Conservation (phyloP, 805 yeast genomes). For the Candida tibetensis region DNA sequence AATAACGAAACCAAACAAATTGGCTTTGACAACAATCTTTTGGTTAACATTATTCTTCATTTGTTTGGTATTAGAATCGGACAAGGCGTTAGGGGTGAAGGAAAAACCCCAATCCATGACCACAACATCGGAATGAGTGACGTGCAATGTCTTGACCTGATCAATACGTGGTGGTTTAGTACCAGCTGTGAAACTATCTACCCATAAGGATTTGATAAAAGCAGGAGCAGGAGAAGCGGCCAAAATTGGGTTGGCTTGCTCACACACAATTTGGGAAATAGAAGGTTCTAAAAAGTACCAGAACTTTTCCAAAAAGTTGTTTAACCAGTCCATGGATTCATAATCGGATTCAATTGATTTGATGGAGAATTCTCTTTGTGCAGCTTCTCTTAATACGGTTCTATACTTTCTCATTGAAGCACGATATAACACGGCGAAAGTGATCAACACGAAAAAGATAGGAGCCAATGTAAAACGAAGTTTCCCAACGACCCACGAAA, state of each 20-base stretch:
- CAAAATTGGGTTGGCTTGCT: slow-evolving; percentile 78
- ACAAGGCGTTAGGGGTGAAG: slow-evolving; percentile 85
- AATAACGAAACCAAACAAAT: slow-evolving; percentile 75
- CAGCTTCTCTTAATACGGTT: slow-evolving; percentile 66
- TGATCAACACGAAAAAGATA: slow-evolving; percentile 65
- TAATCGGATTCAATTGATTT: slow-evolving; percentile 80
- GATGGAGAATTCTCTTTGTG: slow-evolving; percentile 82
- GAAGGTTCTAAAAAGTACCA: slow-evolving; percentile 93
- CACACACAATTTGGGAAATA: slow-evolving; percentile 78
- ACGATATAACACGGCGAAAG: slow-evolving; percentile 71
- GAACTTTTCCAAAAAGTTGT: slow-evolving; percentile 81
- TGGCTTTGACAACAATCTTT: slow-evolving; percentile 70
- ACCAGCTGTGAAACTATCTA: slow-evolving; percentile 87
- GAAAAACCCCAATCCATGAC: slow-evolving; percentile 98
- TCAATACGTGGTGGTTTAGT: slow-evolving; percentile 95
- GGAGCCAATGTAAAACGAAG: slow-evolving; percentile 77
- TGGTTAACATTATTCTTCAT: slow-evolving; percentile 82
- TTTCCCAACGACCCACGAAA: slow-evolving; percentile 79
- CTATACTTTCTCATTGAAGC: slow-evolving; percentile 81
- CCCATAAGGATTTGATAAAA: slow-evolving; percentile 78
- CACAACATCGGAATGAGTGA: slow-evolving; percentile 88
- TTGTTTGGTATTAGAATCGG: slow-evolving; percentile 84
- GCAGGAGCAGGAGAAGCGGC: slow-evolving; percentile 79
- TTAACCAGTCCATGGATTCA: slow-evolving; percentile 95
- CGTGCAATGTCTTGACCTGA: slow-evolving; percentile 80